phyloP scores from a whole-genome alignment of 768 basidiomycete genomes.

The Leccinum arenicola region DNA sequence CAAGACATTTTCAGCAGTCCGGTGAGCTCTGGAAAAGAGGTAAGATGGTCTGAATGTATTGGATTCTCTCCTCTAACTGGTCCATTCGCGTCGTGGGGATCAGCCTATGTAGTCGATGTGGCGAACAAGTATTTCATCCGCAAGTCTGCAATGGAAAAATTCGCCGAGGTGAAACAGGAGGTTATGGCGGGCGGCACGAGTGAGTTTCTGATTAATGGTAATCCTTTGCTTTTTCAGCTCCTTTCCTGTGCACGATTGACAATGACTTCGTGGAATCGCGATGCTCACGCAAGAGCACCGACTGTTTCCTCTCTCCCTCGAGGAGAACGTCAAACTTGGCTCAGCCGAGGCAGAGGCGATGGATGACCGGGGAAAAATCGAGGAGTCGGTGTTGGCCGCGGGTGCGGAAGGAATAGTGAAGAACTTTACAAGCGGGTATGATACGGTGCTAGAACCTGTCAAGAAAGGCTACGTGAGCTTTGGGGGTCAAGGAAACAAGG shows the following conservation, averaged over 20 bases:
- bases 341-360: constrained; percentile 7
- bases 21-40: constrained; percentile 21
- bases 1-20: neutral
- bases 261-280: constrained; percentile 30
- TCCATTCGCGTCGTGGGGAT: neutral
- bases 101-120: constrained; percentile 20
- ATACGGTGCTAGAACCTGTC: constrained; percentile 38
- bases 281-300: constrained; percentile 41
- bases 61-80: neutral
- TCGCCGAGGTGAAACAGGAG: constrained; percentile 18
- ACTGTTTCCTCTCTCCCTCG: constrained; percentile 36
- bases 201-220: constrained; percentile 17
- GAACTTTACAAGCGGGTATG: constrained; percentile 34
- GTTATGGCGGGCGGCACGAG: constrained; percentile 21
- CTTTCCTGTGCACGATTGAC: neutral
- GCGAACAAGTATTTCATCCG: constrained; percentile 21
- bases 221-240: neutral
- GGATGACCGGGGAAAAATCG: no score
- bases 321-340: constrained; percentile 42
- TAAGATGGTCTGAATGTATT: neutral
- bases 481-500: constrained; percentile 10
- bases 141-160: constrained; percentile 17
- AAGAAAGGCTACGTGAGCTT: constrained; percentile 29
- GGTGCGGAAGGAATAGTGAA: constrained; percentile 41
- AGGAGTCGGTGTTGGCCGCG: constrained; percentile 30